Evolutionary conservation across 345 rosid genomes (phyloP).

Genomic region (Turnera subulata): DNA sequence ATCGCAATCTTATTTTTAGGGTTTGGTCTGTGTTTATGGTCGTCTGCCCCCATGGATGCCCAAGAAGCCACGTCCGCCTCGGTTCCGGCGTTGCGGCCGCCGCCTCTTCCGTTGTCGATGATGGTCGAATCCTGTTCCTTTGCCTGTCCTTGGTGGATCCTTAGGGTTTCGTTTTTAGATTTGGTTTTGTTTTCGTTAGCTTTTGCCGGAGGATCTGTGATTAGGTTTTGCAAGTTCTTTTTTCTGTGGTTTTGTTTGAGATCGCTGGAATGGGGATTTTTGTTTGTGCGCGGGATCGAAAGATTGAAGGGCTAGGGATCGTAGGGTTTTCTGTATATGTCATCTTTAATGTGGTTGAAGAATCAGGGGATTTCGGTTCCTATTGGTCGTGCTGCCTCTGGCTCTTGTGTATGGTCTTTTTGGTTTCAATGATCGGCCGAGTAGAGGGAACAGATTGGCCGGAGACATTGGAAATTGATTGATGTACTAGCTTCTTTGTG

Average conservation of each 20-base stretch:
- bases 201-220: neutral
- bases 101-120: neutral
- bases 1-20: neutral
- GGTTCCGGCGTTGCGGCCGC: too few species aligned
- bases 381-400: neutral
- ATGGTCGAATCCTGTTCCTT: neutral
- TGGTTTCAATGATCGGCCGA: neutral
- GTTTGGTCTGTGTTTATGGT: neutral
- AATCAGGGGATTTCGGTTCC: neutral
- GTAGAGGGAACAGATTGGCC: neutral
- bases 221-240: neutral
- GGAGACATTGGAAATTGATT: neutral
- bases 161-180: constrained; percentile 5
- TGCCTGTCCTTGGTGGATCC: neutral
- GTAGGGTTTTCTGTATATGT: neutral
- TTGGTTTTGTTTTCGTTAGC: neutral
- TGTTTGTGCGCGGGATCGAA: neutral
- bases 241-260: neutral
- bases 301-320: neutral
- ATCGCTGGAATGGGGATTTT: neutral
- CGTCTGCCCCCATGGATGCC: neutral
- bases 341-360: neutral
- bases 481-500: neutral
- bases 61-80: neutral
- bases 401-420: neutral